Evolutionary conservation across 1,284 basidiomycete genomes (phyloP).

Genomic region (Cryptococcus wingfieldii): DNA sequence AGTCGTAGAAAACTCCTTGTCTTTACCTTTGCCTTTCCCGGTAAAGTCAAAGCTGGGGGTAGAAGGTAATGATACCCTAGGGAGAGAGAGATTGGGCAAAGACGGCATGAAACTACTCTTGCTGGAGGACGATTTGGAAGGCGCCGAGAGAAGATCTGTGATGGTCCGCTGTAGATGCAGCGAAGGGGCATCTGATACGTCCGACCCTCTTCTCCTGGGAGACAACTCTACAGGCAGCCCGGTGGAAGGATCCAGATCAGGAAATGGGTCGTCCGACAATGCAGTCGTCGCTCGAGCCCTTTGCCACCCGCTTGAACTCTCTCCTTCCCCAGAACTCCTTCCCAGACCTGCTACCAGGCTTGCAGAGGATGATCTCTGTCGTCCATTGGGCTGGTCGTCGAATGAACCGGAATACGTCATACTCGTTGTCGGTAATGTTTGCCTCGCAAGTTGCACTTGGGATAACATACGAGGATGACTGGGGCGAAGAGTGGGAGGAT

Average conservation of each 20-base stretch:
- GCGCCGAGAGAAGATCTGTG: constrained; percentile 25
- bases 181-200: constrained; percentile 20
- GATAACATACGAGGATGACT: constrained; percentile 33
- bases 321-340: constrained; percentile 7
- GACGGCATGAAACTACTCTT: constrained; percentile 10
- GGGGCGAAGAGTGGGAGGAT: constrained; percentile 18
- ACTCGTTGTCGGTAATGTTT: constrained; percentile 35
- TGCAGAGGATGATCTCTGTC: constrained; percentile 1
- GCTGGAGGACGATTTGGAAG: constrained; percentile 4
- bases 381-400: neutral
- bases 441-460: constrained; percentile 23
- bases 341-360: neutral
- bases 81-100: constrained; percentile 14
- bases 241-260: constrained; percentile 42
- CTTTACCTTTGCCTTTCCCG: neutral
- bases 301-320: constrained; percentile 21
- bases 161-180: constrained; percentile 44
- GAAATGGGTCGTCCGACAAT: constrained; percentile 27
- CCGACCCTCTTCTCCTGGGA: constrained; percentile 2
- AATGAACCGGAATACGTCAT: constrained; percentile 20
- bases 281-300: constrained; percentile 14
- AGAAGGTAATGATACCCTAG: constrained; percentile 10
- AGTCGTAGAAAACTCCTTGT: constrained; percentile 22
- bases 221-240: constrained; percentile 28
- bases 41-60: constrained; percentile 9